Evolutionary conservation across 345 rosid species (phyloP), one percentile per base, ranked within the genome.

Genomic region (Erysimum cheiranthoides): DNA sequence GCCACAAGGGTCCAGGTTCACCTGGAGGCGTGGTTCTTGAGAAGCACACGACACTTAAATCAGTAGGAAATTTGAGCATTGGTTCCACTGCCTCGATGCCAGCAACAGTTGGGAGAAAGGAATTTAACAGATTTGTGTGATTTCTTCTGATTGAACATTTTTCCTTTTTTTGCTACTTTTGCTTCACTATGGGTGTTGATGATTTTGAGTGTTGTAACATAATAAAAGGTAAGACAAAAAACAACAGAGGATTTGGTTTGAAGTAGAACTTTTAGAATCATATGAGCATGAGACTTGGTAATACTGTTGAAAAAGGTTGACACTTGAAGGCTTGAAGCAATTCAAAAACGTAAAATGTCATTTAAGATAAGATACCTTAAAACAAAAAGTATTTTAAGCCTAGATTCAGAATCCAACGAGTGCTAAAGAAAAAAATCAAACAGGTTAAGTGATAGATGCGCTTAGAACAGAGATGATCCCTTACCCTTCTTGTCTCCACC

Each of bases 91-190:
- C 73, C 18, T 95, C 99, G 2, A 84, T 88, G 91, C 88, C 93
- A 45, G 87, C 88, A 5, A 70, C 86, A 1, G 84, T 84, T 57
- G 97, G 92, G 63, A 86, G 88, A 82, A 89, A 80, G 80, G 87
- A 93, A 31, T 95, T 95, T 92, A 95, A 95, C 96, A 80, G 94
- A 88, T 95, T 86, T 82, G 97, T 84, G 91, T 94, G 98, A 94
- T 78, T 76, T 78, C 18, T 43, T 36, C 61, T 74, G 71, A 62
- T 78, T 35, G 36, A 54, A 5, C 40, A 38, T 71, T 17, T 77
- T 77, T 39, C 66, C 45, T 46, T 27, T 59, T 59, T 25, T 68
- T 34, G 73, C 64, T 52, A 60, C 49, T 63, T 70, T 14, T 50
- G 49, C n/a, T 53, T 68, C 38, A 35, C 10, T 80, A 66, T 73